Percentiles rank a stretch among this genome's conserved stretches.
Evolutionary conservation across 495 filamentous ascomycete species (phyloP).

Genomic region (Hyaloscypha finlandica): DNA sequence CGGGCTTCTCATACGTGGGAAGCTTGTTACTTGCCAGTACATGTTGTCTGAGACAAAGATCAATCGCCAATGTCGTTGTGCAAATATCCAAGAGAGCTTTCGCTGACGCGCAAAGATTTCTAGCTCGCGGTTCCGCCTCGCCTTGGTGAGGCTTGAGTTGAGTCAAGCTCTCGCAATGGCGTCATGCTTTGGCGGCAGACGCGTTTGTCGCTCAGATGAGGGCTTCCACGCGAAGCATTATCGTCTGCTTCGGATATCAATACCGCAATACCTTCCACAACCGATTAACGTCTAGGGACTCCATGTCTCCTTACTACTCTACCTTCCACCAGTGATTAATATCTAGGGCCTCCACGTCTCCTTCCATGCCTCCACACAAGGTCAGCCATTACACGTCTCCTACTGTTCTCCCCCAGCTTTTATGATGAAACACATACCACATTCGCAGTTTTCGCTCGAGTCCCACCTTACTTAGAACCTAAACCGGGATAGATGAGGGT

Average conservation of each 20-base stretch:
- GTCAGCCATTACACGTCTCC: slow-evolving; percentile 20
- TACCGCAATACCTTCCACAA: background rate
- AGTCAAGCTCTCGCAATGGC: background rate
- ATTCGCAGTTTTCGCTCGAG: slow-evolving; percentile 74
- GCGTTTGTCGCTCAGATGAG: background rate
- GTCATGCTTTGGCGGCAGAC: background rate
- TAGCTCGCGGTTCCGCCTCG: slow-evolving; percentile 27
- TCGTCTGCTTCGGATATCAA: background rate
- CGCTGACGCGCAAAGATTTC: slow-evolving; percentile 26
- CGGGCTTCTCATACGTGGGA: slow-evolving; percentile 65
- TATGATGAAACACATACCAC: slow-evolving; percentile 60
- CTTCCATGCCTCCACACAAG: background rate
- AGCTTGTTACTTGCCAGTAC: slow-evolving; percentile 98
- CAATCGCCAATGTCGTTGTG: slow-evolving; percentile 3
- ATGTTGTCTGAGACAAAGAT: slow-evolving; percentile 72
- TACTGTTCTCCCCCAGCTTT: slow-evolving; percentile 31
- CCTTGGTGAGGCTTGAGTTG: background rate
- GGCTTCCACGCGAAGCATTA: background rate
- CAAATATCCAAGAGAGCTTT: slow-evolving; percentile 1
- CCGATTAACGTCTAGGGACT: background rate
- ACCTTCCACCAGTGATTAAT: background rate
- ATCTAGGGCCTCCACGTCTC: background rate
- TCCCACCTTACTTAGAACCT: slow-evolving; percentile 52
- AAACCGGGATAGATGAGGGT: slow-evolving; percentile 56
- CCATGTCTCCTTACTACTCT: background rate